Conservation (phyloP, 108 stramenopile genomes). For the Seminavis robusta region DNA sequence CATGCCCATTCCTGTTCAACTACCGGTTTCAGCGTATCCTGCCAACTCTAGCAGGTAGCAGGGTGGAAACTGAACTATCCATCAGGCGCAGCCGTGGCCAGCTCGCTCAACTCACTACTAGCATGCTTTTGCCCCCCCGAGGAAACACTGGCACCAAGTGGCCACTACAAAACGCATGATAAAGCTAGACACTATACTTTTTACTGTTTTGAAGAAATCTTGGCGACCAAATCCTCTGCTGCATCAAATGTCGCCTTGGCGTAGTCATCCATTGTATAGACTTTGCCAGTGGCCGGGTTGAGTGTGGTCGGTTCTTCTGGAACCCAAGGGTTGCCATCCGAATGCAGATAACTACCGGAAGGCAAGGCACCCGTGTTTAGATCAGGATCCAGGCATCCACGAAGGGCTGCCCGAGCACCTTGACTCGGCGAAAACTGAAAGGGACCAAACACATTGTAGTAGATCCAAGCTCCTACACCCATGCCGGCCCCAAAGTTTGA, state of each 20-base stretch:
- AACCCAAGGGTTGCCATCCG: conserved; percentile 5
- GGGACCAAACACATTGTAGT: not conserved
- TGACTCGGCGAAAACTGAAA: not conserved
- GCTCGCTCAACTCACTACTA: too few species aligned
- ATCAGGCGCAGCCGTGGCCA: too few species aligned
- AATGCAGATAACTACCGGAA: conserved; percentile 1
- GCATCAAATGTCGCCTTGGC: not conserved
- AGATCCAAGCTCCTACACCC: not conserved
- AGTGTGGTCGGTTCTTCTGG: not conserved
- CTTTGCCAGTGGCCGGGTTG: not conserved
- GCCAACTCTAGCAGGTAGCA: too few species aligned
- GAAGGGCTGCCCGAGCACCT: not conserved
- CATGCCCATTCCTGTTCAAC: too few species aligned
- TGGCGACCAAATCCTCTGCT: too few species aligned
- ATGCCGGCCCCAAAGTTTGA: not conserved
- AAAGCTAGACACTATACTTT: too few species aligned
- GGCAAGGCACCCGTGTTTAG: not conserved
- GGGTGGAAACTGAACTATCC: too few species aligned
- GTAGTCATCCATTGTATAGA: not conserved
- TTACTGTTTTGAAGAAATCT: too few species aligned
- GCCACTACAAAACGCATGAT: too few species aligned
- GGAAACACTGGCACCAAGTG: too few species aligned
- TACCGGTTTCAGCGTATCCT: too few species aligned
- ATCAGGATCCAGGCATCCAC: conserved; percentile 3
- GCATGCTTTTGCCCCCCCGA: too few species aligned